Evolutionary conservation across 1,284 basidiomycete genomes (phyloP).

Genomic region (Fomitopsis schrenkii): DNA sequence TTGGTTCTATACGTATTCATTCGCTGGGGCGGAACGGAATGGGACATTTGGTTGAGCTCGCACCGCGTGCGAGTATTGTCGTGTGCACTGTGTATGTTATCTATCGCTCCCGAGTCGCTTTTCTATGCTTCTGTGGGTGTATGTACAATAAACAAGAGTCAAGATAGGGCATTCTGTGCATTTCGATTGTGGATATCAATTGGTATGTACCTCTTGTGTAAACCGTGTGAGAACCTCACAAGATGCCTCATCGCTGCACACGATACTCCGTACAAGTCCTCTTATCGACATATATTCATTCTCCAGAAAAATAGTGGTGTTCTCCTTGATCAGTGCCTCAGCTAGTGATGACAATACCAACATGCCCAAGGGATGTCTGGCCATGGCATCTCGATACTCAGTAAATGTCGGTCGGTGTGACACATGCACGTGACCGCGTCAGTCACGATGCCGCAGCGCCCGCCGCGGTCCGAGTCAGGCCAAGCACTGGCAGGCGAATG

Average conservation of each 20-base stretch:
- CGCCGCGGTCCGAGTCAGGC: too few relatives aligned
- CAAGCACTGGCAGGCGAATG: background rate
- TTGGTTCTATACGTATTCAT: background rate
- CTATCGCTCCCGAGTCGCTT: background rate
- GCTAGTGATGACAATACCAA: too few relatives aligned
- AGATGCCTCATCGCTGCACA: too few relatives aligned
- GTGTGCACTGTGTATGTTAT: background rate
- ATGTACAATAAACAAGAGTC: background rate
- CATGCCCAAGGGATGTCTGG: too few relatives aligned
- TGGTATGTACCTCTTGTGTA: too few relatives aligned
- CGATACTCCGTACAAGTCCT: too few relatives aligned
- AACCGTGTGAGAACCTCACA: too few relatives aligned
- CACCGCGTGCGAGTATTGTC: background rate
- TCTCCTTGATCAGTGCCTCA: too few relatives aligned
- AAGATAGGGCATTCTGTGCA: too few relatives aligned
- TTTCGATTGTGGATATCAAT: background rate
- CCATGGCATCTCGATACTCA: too few relatives aligned
- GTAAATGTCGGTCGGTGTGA: background rate
- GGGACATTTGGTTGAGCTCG: background rate
- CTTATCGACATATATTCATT: too few relatives aligned
- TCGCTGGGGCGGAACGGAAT: background rate
- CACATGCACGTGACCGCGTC: background rate
- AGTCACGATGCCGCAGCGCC: background rate
- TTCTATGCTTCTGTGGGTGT: background rate
- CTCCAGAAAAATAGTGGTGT: too few relatives aligned